These are phyloP conservation scores for Aspergillus leporis DNA, from an alignment of 495 filamentous ascomycete genomes.

Conservation along the genomic window DNA sequence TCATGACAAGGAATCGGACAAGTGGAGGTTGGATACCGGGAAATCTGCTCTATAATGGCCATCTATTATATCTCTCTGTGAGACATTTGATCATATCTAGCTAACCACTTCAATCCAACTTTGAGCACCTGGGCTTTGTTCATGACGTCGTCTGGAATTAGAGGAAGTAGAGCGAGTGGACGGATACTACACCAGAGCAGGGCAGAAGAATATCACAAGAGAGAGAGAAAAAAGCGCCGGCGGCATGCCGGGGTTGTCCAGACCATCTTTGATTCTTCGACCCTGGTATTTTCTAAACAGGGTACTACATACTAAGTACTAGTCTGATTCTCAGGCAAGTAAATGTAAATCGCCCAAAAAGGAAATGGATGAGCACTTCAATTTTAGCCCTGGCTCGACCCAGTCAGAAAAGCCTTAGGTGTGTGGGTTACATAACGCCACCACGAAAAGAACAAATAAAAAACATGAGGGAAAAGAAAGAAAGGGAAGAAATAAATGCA, in stretches of 20 bases:
- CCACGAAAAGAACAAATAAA: not conserved
- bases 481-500: not conserved
- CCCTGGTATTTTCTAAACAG: no score
- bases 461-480: not conserved
- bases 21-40: constrained; percentile 50
- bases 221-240: not conserved
- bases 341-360: no score
- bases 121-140: not conserved
- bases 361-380: no score
- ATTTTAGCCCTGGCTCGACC: no score
- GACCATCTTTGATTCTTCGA: not conserved
- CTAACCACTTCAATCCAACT: not conserved
- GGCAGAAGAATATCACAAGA: not conserved
- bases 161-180: constrained; percentile 2
- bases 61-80: not conserved
- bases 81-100: not conserved
- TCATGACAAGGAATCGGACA: constrained; percentile 45
- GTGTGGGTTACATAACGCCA: not conserved
- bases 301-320: no score
- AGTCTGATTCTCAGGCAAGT: no score
- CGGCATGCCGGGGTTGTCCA: not conserved
- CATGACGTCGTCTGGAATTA: not conserved
- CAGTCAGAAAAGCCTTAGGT: no score
- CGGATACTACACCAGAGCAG: not conserved
- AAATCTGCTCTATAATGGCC: constrained; percentile 31